These are phyloP conservation scores for Pseudogymnoascus verrucosus DNA, from an alignment of 2,329 filamentous ascomycete genomes.

Conservation along the genomic window DNA sequence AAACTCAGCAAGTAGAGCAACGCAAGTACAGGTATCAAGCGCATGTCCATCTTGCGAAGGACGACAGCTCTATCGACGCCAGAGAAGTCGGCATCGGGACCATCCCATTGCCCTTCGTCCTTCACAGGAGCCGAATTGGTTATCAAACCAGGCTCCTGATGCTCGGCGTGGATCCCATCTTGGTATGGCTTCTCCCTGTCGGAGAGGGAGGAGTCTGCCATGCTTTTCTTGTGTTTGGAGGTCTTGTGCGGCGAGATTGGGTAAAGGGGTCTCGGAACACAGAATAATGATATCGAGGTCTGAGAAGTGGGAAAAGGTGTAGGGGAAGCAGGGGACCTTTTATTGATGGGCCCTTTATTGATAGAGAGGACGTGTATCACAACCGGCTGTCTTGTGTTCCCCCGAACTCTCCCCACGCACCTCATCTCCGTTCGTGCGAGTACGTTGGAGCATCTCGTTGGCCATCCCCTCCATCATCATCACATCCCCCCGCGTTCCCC, in stretches of 20 bases:
- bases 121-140: background rate
- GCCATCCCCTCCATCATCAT: background rate
- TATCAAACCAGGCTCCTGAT: background rate
- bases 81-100: background rate
- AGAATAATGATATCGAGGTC: background rate
- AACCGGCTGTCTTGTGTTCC: background rate
- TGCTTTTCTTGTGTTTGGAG: background rate
- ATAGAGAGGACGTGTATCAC: background rate
- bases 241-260: background rate
- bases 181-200: background rate
- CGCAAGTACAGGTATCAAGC: constrained; percentile 60
- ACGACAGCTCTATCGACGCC: background rate
- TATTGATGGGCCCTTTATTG: background rate
- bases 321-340: background rate
- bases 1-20: constrained; percentile 67
- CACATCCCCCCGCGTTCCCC: background rate
- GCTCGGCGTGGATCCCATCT: background rate
- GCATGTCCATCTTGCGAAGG: constrained; percentile 45
- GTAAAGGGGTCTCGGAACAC: background rate
- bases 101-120: background rate
- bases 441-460: background rate
- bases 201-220: constrained; percentile 3
- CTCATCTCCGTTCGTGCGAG: background rate
- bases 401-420: background rate
- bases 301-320: background rate